These are phyloP conservation scores for Graphiopsis chlorocephala DNA, from an alignment of 2,329 filamentous ascomycete genomes.

Conservation along the genomic window DNA sequence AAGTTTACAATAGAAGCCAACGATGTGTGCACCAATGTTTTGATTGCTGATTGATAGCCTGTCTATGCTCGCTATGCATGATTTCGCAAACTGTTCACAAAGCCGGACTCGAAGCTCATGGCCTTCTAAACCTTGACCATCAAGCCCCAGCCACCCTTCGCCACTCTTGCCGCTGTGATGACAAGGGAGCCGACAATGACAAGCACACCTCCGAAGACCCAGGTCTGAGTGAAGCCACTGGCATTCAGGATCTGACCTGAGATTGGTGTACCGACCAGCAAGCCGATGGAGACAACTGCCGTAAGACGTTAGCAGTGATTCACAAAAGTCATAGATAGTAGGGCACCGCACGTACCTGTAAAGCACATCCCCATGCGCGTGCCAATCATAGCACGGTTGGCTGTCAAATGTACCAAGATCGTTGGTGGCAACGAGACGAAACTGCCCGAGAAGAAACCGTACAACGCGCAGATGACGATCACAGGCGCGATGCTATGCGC, in stretches of 20 bases:
- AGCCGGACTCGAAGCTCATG: too few relatives aligned
- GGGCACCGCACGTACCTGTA: slow-evolving; percentile 30
- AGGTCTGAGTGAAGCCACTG: slow-evolving; percentile 43
- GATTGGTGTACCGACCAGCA: slow-evolving; percentile 57
- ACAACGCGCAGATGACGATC: slow-evolving; percentile 44
- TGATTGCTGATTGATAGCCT: too few relatives aligned
- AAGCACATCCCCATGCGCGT: slow-evolving; percentile 58
- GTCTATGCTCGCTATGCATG: too few relatives aligned
- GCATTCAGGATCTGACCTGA: slow-evolving; percentile 52
- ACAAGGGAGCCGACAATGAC: slow-evolving; percentile 27
- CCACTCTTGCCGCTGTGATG: slow-evolving; percentile 26
- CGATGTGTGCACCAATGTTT: too few relatives aligned
- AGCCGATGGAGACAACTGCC: slow-evolving; percentile 32
- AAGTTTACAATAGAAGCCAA: too few relatives aligned
- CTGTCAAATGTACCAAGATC: slow-evolving; percentile 44
- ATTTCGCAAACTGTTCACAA: too few relatives aligned
- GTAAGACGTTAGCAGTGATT: background rate
- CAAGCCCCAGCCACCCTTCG: slow-evolving; percentile 28
- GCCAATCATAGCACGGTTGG: slow-evolving; percentile 45
- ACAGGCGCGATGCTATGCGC: slow-evolving; percentile 36
- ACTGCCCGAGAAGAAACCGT: slow-evolving; percentile 50
- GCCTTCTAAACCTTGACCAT: slow-evolving; percentile 22
- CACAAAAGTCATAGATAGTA: slow-evolving; percentile 28
- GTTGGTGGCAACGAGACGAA: slow-evolving; percentile 48
- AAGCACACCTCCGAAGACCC: slow-evolving; percentile 43